Conservation (phyloP, 306 rosid genomes). For the Prunus persica region DNA sequence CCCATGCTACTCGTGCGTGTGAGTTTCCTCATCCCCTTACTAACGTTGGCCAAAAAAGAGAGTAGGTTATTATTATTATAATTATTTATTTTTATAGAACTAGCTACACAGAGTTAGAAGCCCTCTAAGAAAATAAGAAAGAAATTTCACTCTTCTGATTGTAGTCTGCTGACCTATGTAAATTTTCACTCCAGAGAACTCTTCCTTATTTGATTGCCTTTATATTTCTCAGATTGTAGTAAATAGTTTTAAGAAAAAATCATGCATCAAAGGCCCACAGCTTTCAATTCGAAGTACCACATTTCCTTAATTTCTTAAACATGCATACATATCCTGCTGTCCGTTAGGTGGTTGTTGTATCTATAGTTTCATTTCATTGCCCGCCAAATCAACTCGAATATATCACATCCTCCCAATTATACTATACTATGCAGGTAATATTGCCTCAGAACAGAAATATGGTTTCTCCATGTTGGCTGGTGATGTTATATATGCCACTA, state of each 20-base stretch:
- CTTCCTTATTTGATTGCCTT: too few relatives aligned
- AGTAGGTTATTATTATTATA: too few relatives aligned
- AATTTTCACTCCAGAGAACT: too few relatives aligned
- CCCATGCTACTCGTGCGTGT: too few relatives aligned
- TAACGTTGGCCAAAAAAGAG: too few relatives aligned
- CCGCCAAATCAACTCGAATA: background rate
- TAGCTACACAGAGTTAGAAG: too few relatives aligned
- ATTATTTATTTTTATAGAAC: too few relatives aligned
- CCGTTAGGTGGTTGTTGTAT: conserved; percentile 10
- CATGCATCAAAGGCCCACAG: background rate
- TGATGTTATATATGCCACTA: background rate
- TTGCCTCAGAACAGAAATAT: background rate
- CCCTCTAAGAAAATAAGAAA: too few relatives aligned
- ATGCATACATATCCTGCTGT: background rate
- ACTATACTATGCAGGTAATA: background rate
- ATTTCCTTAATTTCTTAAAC: background rate
- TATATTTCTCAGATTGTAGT: too few relatives aligned
- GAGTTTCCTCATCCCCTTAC: too few relatives aligned
- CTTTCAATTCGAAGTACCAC: background rate
- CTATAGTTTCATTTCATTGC: background rate
- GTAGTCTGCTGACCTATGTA: too few relatives aligned
- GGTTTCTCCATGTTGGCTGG: background rate
- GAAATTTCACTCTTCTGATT: too few relatives aligned
- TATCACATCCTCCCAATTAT: background rate
- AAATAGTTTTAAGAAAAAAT: background rate